Base-by-base conservation (phyloP, 2,329 filamentous ascomycete genomes). In the Xylaria sp. region DNA sequence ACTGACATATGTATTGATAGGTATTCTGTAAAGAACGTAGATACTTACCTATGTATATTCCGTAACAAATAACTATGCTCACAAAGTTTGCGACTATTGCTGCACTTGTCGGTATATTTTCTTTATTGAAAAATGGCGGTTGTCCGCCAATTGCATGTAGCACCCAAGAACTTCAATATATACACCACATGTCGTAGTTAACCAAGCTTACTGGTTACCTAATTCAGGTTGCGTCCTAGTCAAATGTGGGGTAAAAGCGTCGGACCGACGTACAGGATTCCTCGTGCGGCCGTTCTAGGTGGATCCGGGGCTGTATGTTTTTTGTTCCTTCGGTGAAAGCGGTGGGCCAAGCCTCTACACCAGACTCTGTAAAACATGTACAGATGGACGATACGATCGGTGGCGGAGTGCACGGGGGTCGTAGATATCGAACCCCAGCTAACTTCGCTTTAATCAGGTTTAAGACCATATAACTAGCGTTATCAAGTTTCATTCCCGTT, bases 391-490 rank as follows among this genome's bases (percentile, higher is more conserved):
- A 19, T 47, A 47, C n/a, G n/a, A 19, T 47, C 3, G 17, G 42
- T 19, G 42, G 42, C 42, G 6, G 6, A 19, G 48, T 51, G 48
- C 24, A 21, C 14, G 24, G 9, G 48, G 24, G 48, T 51, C 48
- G n/a, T 30, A 51, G 48, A 51, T 51, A 51, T 51, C 19, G 11
- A 51, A 50, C 47, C 21, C 48, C 14, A 51, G 48, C n/a, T 47
- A 47, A 47, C 17, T 9, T 47, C 42, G 19, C 42, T 19, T 47
- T 21, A 47, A 47, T 47, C 4, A 47, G n/a, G 14, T 1, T 47
- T 47, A 47, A n/a, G 6, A 4, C 6, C n/a, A 19, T 9, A 17
- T 21, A 47, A 17, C 42, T 21, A 47, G 42, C 42, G 42, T 47
- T 47, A 47, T 47, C 42, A 34, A 19, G 14, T 12, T 39, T 17